Evolutionary conservation across 495 filamentous ascomycete genomes (phyloP).

Genomic region (Podospora conica): DNA sequence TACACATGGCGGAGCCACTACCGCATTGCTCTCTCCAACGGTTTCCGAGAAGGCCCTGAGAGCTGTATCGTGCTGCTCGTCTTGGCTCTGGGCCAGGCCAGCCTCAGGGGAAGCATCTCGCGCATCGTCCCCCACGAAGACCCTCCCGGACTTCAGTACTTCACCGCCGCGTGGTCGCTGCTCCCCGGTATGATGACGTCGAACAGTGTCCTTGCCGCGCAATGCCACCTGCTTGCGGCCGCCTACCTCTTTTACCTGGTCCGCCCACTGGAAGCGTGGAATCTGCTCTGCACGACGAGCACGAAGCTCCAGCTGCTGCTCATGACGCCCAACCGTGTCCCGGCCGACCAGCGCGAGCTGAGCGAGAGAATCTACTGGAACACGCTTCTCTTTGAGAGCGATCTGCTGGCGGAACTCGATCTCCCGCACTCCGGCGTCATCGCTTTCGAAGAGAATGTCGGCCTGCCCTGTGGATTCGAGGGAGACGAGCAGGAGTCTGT

Average conservation of each 20-base stretch:
- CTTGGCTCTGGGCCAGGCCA: conserved; percentile 67
- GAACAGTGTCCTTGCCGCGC: conserved; percentile 66
- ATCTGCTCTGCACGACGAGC: conserved; percentile 67
- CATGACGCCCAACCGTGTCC: conserved; percentile 62
- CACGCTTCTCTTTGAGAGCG: conserved; percentile 71
- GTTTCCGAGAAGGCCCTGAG: conserved; percentile 69
- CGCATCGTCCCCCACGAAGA: conserved; percentile 61
- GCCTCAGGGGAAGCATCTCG: conserved; percentile 65
- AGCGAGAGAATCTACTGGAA: conserved; percentile 81
- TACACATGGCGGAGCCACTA: conserved; percentile 77
- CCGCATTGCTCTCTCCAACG: conserved; percentile 59
- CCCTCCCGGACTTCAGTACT: conserved; percentile 72
- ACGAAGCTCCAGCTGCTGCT: conserved; percentile 74
- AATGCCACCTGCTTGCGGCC: conserved; percentile 71
- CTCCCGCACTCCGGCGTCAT: conserved; percentile 76
- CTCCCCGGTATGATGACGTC: conserved; percentile 72
- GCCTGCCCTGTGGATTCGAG: conserved; percentile 70
- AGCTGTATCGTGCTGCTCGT: conserved; percentile 80
- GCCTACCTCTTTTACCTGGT: conserved; percentile 81
- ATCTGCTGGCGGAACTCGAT: conserved; percentile 73
- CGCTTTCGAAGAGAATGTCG: conserved; percentile 73
- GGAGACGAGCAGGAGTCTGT: conserved; percentile 57
- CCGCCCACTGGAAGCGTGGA: conserved; percentile 76
- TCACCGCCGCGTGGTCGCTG: conserved; percentile 71
- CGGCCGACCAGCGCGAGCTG: conserved; percentile 61